Evolutionary conservation across 2,329 filamentous ascomycete genomes (phyloP), one percentile per base, ranked within the genome.

Genomic region (Phialemoniopsis sp.): DNA sequence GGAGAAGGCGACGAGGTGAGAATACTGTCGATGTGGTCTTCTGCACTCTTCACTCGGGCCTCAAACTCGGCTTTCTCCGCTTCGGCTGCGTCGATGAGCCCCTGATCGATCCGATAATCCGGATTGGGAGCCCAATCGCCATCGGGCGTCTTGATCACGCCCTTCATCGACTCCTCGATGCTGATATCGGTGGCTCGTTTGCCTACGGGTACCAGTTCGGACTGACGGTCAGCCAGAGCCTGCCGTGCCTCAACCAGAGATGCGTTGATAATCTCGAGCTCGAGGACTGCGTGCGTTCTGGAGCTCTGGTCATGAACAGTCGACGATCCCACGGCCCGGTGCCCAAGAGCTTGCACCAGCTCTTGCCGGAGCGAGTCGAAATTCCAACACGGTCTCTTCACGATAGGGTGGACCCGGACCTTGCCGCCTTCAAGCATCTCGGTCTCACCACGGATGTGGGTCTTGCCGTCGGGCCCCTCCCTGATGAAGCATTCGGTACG

Each of bases 231-330:
- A 31, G 63, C 46, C 2, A 69, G 47, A 0, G 53, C 58, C n/a
- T 63, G 46, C 4, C 64, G 54, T 1, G 62, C 60, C 8, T 60
- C 54, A 0, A 67, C 40, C 3, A 69, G 44, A 5, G 43, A 40
- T 31, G 49, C 47, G 13, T 56, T 68, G 7, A 70, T 46, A 29
- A 70, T 53, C 39, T 70, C 67, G 0, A 71, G 40, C 40, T 69
- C 58, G 4, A 70, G 35, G 1, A 70, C 49, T 0, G 66, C 66
- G 45, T 70, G 66, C 0, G 67, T 68, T 4, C 67, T 55, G 1
- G 66, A 69, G 40, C 66, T 70, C 40, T 68, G 57, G 36, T 69
- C 60, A 42, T 70, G 66, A 1, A 68, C 46, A 1, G 54, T 57
- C 3, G 67, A 70, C 6, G 58, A 54, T 3, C 63, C 65, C 0